These are phyloP conservation scores for Rhynchospora pubera DNA, from an alignment of 176 grass and related monocot genomes.

Conservation along the genomic window DNA sequence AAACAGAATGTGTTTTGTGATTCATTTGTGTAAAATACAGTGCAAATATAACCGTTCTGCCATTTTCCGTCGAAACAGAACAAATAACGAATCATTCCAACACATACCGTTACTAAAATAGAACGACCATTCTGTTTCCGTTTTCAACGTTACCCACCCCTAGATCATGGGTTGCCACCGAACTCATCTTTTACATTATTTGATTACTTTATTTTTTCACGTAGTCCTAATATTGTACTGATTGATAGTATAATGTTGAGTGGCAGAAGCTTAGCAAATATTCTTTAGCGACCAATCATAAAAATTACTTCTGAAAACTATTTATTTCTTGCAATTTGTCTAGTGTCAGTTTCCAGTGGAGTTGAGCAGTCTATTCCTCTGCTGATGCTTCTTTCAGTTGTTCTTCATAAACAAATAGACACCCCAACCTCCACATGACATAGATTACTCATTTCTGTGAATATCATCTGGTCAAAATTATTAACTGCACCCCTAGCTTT, in stretches of 20 bases:
- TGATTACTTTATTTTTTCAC: neutral
- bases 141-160: no score
- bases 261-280: no score
- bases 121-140: no score
- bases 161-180: no score
- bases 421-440: conserved; percentile 7
- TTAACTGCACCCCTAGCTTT: neutral
- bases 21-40: no score
- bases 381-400: neutral
- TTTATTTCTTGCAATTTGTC: neutral
- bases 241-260: neutral
- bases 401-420: conserved; percentile 7
- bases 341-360: neutral
- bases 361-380: conserved; percentile 9
- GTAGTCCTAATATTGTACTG: neutral
- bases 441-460: no score
- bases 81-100: no score
- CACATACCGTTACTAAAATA: no score
- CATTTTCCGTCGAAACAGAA: no score
- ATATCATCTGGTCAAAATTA: neutral
- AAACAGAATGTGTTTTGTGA: no score
- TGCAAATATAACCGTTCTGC: no score
- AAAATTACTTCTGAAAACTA: neutral
- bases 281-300: neutral
- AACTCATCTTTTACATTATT: no score